Conservation (phyloP, 805 yeast species). For the Pichia cephalocereana region DNA sequence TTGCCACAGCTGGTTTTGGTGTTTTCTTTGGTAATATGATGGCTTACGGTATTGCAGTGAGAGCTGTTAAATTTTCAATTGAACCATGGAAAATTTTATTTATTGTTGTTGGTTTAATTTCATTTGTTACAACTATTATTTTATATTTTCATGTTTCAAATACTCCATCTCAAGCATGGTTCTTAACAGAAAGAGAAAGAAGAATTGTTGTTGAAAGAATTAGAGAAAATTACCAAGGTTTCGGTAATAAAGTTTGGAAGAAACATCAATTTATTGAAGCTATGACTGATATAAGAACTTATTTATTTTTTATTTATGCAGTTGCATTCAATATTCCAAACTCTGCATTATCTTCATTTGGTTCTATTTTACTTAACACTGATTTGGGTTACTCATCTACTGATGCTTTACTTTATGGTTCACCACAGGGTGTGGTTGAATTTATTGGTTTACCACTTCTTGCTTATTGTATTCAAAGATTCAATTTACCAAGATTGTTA, state of each 20-base stretch:
- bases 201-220: constrained; percentile 23
- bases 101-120: constrained; percentile 49
- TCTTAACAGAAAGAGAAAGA: constrained; percentile 30
- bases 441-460: constrained; percentile 7
- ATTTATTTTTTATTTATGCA: constrained; percentile 38
- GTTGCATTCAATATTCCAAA: constrained; percentile 44
- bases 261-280: constrained; percentile 49
- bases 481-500: constrained; percentile 12
- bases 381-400: constrained; percentile 12
- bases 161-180: constrained; percentile 26
- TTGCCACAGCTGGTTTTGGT: constrained; percentile 32
- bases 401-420: constrained; percentile 9
- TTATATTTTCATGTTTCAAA: constrained; percentile 29
- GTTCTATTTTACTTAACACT: constrained; percentile 25
- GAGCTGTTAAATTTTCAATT: constrained; percentile 13
- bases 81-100: constrained; percentile 53
- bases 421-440: constrained; percentile 16
- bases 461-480: neutral
- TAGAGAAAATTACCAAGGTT: constrained; percentile 28
- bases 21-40: constrained; percentile 40
- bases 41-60: constrained; percentile 35
- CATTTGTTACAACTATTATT: constrained; percentile 37
- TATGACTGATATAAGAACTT: constrained; percentile 40
- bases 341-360: constrained; percentile 48
- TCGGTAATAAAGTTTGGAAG: constrained; percentile 29